Percentiles rank a stretch among this genome's conserved stretches.
Conservation (phyloP, 2,329 filamentous ascomycete species). For the Microsporum canis region DNA sequence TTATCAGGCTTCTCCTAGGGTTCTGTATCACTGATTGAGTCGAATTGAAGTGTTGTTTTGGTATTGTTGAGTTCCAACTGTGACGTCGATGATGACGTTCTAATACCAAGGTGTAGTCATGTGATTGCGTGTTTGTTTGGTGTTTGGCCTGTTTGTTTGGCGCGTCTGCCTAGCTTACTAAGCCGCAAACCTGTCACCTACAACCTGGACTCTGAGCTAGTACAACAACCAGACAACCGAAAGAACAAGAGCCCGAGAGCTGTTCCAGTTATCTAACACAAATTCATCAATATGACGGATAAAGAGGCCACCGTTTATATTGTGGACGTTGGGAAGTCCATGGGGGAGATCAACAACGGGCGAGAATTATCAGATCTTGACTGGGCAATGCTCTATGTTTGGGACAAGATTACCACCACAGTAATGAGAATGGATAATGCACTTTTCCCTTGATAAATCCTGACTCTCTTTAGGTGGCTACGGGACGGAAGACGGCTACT, state of each 20-base stretch:
- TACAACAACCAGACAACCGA: too few relatives aligned
- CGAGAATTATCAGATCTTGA: slow-evolving; percentile 71
- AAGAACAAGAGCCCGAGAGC: background rate
- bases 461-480: slow-evolving; percentile 38
- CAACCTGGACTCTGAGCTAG: background rate
- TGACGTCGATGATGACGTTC: background rate
- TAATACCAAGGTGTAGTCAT: slow-evolving; percentile 21
- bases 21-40: background rate
- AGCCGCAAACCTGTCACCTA: background rate
- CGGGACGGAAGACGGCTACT: slow-evolving; percentile 61
- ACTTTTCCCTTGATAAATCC: background rate
- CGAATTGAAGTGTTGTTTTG: background rate
- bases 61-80: background rate
- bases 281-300: slow-evolving; percentile 55
- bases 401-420: slow-evolving; percentile 77
- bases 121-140: slow-evolving; percentile 25
- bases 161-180: slow-evolving; percentile 31
- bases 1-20: background rate
- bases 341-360: slow-evolving; percentile 60
- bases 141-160: slow-evolving; percentile 25
- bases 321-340: slow-evolving; percentile 76
- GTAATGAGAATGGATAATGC: slow-evolving; percentile 32
- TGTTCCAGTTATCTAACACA: background rate
- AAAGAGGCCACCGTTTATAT: slow-evolving; percentile 93
- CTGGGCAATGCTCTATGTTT: slow-evolving; percentile 82